Evolutionary conservation across 2,329 filamentous ascomycete genomes (phyloP), one percentile per base, ranked within the genome.

Genomic region (Colletotrichum orchidophilum): DNA sequence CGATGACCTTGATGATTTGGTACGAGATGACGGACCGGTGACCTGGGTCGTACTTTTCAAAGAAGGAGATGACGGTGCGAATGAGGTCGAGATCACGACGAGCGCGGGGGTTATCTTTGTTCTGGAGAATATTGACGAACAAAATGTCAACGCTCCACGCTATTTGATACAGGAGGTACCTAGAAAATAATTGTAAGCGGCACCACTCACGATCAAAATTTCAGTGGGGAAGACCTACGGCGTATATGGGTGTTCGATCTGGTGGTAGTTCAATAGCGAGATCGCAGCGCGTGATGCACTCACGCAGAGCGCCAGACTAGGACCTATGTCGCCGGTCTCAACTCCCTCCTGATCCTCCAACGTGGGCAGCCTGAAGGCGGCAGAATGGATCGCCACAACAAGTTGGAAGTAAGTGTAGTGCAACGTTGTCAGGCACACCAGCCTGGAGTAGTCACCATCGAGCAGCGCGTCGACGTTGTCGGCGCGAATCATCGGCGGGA

Each of bases 321-420:
- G 53, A 0, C 68, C 64, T 8, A 71, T 59, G 18, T 71, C 68
- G 26, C 29, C 31, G 11, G 46, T 9, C 3, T 71, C 68, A 6
- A 62, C 26, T n/a, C 52, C 52, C 53, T 71, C 68, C 24, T 71
- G 64, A 6, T 68, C 68, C 9, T 68, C 68, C 1, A 71, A 33
- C 3, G 52, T 26, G 1, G 63, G 64, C 3, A 71, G 29, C 18
- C 64, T 31, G 58, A 71, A 71, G 11, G 64, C 68, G 3, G 68
- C 52, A 1, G 68, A 71, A 58, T 71, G 68, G 2, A 71, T 71
- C 2, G 68, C 68, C 5, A 71, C 68, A 12, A 68, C 42, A 21
- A 71, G 68, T 53, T 71, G 68, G 46, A 71, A 71, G 42, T 71
- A 71, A 8, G 68, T 71, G 46, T 68, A 71, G 42, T 71, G 68